Conservation (phyloP, 805 yeast species). For the Nematodospora valgi region DNA sequence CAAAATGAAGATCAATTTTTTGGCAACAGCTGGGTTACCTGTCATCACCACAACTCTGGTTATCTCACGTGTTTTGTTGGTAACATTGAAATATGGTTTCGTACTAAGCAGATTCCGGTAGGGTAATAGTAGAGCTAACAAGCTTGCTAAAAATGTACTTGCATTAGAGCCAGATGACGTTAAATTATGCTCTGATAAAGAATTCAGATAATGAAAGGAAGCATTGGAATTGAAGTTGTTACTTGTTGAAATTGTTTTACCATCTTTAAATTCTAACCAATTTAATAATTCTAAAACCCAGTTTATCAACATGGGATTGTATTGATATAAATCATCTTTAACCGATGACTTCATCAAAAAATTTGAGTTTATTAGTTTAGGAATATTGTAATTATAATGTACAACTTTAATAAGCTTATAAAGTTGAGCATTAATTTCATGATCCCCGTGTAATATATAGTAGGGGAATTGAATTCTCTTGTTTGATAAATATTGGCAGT, state of each 20-base stretch:
- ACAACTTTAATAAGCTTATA: constrained; percentile 35
- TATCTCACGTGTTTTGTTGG: constrained; percentile 23
- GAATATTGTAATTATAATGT: constrained; percentile 40
- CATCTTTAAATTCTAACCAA: constrained; percentile 58
- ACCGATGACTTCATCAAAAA: constrained; percentile 31
- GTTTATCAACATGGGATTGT: constrained; percentile 38
- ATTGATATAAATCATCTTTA: constrained; percentile 10
- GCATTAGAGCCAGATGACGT: constrained; percentile 10
- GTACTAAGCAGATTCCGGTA: constrained; percentile 29
- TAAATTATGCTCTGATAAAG: constrained; percentile 5
- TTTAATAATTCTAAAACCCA: constrained; percentile 53
- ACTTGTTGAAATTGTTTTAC: constrained; percentile 16
- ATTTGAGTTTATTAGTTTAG: constrained; percentile 42
- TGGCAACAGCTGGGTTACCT: constrained; percentile 58
- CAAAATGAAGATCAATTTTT: constrained; percentile 51
- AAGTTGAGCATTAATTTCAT: constrained; percentile 39
- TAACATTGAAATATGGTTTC: constrained; percentile 28
- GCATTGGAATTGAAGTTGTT: constrained; percentile 9
- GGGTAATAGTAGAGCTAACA: constrained; percentile 45
- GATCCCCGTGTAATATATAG: constrained; percentile 39
- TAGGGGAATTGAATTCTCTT: constrained; percentile 36
- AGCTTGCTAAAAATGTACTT: constrained; percentile 43
- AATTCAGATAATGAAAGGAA: constrained; percentile 11
- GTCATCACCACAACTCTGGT: constrained; percentile 55
- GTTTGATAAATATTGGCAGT: constrained; percentile 24